phyloP scores from a whole-genome alignment of 257 asterid species.

The Nicotiana noctiflora region DNA sequence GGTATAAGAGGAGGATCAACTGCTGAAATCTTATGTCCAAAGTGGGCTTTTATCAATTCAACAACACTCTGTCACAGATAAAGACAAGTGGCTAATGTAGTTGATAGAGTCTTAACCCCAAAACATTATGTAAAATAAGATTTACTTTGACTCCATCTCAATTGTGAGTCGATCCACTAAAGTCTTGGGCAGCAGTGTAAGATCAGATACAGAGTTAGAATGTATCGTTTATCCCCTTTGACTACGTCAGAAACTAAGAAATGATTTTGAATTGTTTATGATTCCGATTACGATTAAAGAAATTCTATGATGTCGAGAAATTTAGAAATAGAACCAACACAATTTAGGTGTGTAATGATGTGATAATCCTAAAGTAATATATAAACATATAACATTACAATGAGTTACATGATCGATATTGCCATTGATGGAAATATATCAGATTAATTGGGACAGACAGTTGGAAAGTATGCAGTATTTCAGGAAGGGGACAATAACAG shows the following conservation, averaged over 20 bases:
- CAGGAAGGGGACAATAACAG: background rate
- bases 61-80: slow-evolving; percentile 58
- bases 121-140: background rate
- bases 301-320: background rate
- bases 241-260: background rate
- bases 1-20: slow-evolving; percentile 59
- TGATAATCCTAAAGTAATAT: too few relatives aligned
- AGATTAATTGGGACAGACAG: background rate
- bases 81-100: slow-evolving; percentile 6
- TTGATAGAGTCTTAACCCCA: background rate
- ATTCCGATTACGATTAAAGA: background rate
- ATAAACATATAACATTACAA: too few relatives aligned
- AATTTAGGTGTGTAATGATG: background rate
- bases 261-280: background rate
- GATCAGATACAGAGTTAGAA: background rate
- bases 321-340: background rate
- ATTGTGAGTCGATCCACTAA: background rate
- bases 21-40: slow-evolving; percentile 52
- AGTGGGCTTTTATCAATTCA: slow-evolving; percentile 77
- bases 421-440: background rate
- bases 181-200: background rate
- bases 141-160: background rate
- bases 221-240: background rate
- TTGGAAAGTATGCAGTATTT: background rate
- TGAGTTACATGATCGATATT: background rate